Base-by-base conservation (phyloP, 1,139 yeast genomes). In the Blastobotrys malaysiensis region DNA sequence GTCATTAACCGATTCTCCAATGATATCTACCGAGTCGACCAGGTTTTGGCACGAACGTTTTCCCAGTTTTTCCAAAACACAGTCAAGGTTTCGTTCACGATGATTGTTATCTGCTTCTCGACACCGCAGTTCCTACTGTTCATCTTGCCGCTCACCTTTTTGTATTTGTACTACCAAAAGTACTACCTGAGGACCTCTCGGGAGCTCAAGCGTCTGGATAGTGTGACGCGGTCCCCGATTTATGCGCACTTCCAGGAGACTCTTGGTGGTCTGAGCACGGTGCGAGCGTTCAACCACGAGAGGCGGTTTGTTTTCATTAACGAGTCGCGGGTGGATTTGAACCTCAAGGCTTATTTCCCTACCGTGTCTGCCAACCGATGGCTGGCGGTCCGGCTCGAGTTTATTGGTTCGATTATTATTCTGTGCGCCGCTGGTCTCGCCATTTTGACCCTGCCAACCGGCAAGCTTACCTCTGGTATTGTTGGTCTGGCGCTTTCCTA, bases 241-340 rank as follows among this genome's bases (percentile, higher is more conserved):
- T 93, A 83, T 73, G 96, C 98, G 4, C 97, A 95, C 69, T 93
- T 93, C 81, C 99, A 93, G 72, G 99, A 93, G 69, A 84, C 97
- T 2, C 76, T 93, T 57, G 88, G 83, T 61, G 99, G 99, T 61
- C 88, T 93, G 43, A 79, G 90, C 18, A 87, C 96, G 1, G 88
- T 95, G 57, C 80, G 98, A 62, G 98, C 98, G 1, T 95, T 86
- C 67, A 80, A 78, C 52, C 97, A 93, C 68, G 80, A 80, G 59
- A 73, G 75, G 2, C 78, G 98, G 65, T 95, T 93, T 69, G 77
- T 75, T 55, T 82, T 76, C 63, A 77, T 88, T 66, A 91, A 90
- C 69, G 86, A 86, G 68, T 74, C 81, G 52, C 84, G 90, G 66
- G 80, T 91, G 62, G 97, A 93, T 68, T 79, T 79, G 63, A 91